phyloP scores from a whole-genome alignment of 176 grass and related monocot genomes.

The Phoenix roebelenii region DNA sequence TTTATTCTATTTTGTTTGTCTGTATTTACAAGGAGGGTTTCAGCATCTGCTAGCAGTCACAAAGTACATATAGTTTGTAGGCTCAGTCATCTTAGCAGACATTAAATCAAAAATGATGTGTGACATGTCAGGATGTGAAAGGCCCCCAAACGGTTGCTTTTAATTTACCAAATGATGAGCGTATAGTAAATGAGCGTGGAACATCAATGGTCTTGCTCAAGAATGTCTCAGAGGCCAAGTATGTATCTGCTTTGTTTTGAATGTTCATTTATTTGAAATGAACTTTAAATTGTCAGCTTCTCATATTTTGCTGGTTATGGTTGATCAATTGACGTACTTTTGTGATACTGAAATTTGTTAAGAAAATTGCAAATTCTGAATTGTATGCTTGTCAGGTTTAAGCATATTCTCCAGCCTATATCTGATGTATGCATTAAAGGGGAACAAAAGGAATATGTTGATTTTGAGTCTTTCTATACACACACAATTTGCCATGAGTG shows the following conservation, averaged over 20 bases:
- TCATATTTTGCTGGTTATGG: too few species aligned
- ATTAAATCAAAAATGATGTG: not conserved
- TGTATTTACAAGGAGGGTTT: too few species aligned
- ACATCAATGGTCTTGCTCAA: constrained; percentile 98
- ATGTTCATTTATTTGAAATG: not conserved
- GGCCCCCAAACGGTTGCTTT: constrained; percentile 94
- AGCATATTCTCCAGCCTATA: constrained; percentile 80
- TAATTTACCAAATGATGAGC: constrained; percentile 98
- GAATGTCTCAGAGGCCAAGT: constrained; percentile 98
- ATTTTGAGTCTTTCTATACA: constrained; percentile 90
- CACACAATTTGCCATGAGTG: constrained; percentile 95
- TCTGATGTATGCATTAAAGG: constrained; percentile 71
- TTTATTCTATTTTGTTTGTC: too few species aligned
- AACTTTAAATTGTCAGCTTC: too few species aligned
- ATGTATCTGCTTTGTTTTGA: constrained; percentile 18
- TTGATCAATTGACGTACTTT: too few species aligned
- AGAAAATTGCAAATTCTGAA: constrained; percentile 14
- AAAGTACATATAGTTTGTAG: too few species aligned
- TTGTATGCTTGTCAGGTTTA: constrained; percentile 49
- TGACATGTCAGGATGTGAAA: constrained; percentile 79
- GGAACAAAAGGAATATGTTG: constrained; percentile 69
- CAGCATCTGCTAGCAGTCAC: too few species aligned
- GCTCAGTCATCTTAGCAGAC: too few species aligned
- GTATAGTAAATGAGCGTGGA: constrained; percentile 84
- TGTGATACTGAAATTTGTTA: not conserved